Percentiles rank a stretch among this genome's conserved stretches.
Evolutionary conservation across 2,329 filamentous ascomycete species (phyloP).

Genomic region (Cercospora sp.): DNA sequence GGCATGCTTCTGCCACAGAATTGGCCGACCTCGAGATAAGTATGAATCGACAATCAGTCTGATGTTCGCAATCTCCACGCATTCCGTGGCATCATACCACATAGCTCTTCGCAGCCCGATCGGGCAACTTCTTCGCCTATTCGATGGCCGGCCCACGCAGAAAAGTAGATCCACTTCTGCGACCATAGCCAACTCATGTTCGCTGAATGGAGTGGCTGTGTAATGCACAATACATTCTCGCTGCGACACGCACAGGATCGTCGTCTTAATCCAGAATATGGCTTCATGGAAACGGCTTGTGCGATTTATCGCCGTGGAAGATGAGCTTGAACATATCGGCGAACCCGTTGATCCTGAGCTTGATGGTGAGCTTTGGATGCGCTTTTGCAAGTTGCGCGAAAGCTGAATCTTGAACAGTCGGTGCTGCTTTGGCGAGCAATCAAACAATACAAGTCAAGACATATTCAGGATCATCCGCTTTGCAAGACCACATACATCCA

Average conservation of each 20-base stretch:
- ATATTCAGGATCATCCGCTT: constrained; percentile 1
- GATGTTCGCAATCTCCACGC: background rate
- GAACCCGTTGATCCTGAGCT: constrained; percentile 19
- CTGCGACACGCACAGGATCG: background rate
- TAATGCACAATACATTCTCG: background rate
- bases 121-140: constrained; percentile 6
- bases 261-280: background rate
- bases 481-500: constrained; percentile 43
- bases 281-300: constrained; percentile 60
- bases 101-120: background rate
- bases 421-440: constrained; percentile 43
- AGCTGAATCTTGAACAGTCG: constrained; percentile 44
- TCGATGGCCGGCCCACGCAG: background rate
- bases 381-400: background rate
- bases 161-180: background rate
- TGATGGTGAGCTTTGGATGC: constrained; percentile 3
- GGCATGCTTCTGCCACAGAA: background rate
- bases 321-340: constrained; percentile 50
- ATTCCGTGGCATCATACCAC: background rate
- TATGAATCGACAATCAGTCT: background rate
- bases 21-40: background rate
- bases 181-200: background rate
- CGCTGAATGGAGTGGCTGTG: background rate
- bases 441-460: constrained; percentile 4
- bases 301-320: constrained; percentile 63